A percentile compares a stretch with the other conserved stretches of the same genome.
Evolutionary conservation across 2,329 filamentous ascomycete genomes (phyloP).

Genomic region (Septoria petroselini): DNA sequence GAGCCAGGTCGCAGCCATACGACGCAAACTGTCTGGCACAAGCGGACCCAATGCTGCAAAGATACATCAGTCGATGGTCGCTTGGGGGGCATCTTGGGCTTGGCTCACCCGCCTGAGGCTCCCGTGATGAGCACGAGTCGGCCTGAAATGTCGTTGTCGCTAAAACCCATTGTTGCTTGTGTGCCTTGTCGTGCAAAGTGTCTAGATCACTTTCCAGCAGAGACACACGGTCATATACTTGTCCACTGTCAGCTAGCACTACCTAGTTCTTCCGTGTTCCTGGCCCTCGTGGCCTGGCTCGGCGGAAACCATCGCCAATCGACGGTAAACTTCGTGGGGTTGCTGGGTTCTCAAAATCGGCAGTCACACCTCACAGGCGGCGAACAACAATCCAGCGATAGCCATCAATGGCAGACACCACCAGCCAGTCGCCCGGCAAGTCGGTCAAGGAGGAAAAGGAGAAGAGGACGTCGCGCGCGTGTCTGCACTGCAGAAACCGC

Average conservation of each 20-base stretch:
- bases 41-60: constrained; percentile 54
- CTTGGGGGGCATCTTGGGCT: too few relatives aligned
- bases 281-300: background rate
- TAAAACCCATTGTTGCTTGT: constrained; percentile 13
- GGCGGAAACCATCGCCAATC: background rate
- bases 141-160: constrained; percentile 45
- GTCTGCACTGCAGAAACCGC: constrained; percentile 49
- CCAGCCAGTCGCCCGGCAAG: constrained; percentile 7
- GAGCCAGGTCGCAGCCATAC: constrained; percentile 53
- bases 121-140: constrained; percentile 59
- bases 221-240: background rate
- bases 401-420: background rate
- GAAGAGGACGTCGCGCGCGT: constrained; percentile 39
- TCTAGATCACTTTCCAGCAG: background rate
- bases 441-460: constrained; percentile 23
- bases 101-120: constrained; percentile 49
- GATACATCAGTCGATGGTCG: background rate
- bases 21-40: constrained; percentile 54
- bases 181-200: background rate
- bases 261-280: too few relatives aligned
- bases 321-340: too few relatives aligned
- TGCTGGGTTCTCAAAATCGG: background rate
- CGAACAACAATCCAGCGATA: constrained; percentile 2
- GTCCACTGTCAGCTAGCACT: background rate
- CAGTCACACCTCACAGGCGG: background rate